Conservation (phyloP, 2,329 filamentous ascomycete species). For the Fusarium praegraminearum region DNA sequence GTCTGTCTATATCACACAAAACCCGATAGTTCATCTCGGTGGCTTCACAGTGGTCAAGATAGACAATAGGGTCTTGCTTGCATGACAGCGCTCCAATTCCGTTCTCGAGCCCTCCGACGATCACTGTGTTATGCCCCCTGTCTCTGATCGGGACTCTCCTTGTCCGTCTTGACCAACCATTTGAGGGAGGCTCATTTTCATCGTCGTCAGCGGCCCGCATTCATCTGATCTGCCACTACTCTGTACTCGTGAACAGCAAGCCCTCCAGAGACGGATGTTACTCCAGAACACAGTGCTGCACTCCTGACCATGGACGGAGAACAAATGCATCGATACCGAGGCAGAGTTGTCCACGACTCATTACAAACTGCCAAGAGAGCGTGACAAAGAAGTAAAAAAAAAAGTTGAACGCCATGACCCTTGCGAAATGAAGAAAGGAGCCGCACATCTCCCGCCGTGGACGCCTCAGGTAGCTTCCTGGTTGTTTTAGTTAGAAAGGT, state of each 20-base stretch:
- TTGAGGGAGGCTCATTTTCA: conserved; percentile 20
- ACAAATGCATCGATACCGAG: background rate
- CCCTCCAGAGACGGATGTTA: background rate
- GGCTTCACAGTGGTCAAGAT: conserved; percentile 6
- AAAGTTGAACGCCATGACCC: conserved; percentile 30
- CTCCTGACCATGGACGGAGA: background rate
- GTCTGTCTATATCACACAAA: background rate
- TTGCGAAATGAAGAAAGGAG: conserved; percentile 37
- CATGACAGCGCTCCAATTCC: conserved; percentile 40
- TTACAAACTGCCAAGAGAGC: conserved; percentile 18
- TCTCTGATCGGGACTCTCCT: conserved; percentile 34
- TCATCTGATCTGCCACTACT: conserved; percentile 30
- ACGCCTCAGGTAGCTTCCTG: conserved; percentile 36
- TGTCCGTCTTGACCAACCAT: conserved; percentile 18
- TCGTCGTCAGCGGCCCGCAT: conserved; percentile 18
- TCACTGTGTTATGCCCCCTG: conserved; percentile 38
- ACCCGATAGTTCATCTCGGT: background rate
- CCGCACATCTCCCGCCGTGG: conserved; percentile 39
- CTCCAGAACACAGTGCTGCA: background rate
- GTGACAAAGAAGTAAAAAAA: background rate
- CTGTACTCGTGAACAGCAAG: conserved; percentile 1
- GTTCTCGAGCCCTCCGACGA: conserved; percentile 15
- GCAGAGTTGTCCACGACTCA: conserved; percentile 9
- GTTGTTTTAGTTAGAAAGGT: conserved; percentile 33
- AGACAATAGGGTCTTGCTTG: conserved; percentile 15